Percentiles rank a stretch among this genome's conserved stretches.
Evolutionary conservation across 345 rosid genomes (phyloP).

Genomic region (Lagerstroemia speciosa): DNA sequence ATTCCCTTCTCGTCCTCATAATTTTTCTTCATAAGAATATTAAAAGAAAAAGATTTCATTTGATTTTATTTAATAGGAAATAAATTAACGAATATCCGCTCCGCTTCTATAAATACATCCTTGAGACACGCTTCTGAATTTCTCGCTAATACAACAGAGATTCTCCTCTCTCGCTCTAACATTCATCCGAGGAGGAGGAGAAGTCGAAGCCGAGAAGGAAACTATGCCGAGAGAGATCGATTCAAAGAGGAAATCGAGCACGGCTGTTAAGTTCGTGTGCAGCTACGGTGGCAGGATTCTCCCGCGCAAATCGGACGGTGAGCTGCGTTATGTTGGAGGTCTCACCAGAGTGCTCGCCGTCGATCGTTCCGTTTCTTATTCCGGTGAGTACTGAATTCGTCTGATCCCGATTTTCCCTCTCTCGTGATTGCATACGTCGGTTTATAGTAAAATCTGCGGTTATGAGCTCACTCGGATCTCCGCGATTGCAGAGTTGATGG

Average conservation of each 20-base stretch:
- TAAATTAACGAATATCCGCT: too few species aligned
- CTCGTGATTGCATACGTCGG: not conserved
- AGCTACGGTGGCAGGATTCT: slow-evolving; percentile 71
- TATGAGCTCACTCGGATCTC: not conserved
- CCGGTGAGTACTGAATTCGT: slow-evolving; percentile 40
- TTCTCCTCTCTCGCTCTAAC: too few species aligned
- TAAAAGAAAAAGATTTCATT: too few species aligned
- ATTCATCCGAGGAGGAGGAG: too few species aligned
- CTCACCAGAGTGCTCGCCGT: slow-evolving; percentile 68
- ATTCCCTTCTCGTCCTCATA: not conserved
- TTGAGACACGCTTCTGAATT: too few species aligned
- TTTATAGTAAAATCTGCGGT: not conserved
- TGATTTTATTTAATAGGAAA: too few species aligned
- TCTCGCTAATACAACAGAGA: too few species aligned
- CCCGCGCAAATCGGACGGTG: slow-evolving; percentile 63
- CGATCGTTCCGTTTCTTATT: slow-evolving; percentile 41
- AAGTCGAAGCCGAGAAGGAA: too few species aligned
- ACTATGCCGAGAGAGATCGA: not conserved
- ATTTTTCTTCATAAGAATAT: too few species aligned
- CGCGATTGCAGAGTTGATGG: slow-evolving; percentile 32
- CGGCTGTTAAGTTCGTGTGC: slow-evolving; percentile 56
- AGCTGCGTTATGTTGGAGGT: slow-evolving; percentile 82
- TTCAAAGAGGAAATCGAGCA: not conserved
- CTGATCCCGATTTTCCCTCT: too few species aligned
- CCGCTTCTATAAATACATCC: too few species aligned